A percentile compares a stretch with the other conserved stretches of the same genome.
These are phyloP conservation scores for Russula sp. DNA, from an alignment of 768 basidiomycete genomes.

Conservation along the genomic window DNA sequence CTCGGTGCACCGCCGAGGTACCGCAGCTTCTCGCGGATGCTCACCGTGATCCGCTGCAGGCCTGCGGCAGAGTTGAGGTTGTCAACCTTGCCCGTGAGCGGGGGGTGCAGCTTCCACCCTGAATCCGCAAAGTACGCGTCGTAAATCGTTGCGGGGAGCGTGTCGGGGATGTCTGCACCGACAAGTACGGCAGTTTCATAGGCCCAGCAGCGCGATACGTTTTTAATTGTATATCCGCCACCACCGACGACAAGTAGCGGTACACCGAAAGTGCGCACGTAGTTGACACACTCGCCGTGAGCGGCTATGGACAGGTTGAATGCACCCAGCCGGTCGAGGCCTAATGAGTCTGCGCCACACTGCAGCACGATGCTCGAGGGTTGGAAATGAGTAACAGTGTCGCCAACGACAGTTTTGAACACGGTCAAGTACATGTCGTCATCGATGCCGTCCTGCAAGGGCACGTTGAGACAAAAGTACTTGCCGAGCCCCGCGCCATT, in stretches of 20 bases:
- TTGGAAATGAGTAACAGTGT: conserved; percentile 81
- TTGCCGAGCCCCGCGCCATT: conserved; percentile 84
- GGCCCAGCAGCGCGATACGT: conserved; percentile 97
- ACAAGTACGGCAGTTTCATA: conserved; percentile 95
- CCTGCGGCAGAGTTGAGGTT: conserved; percentile 84
- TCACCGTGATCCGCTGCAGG: conserved; percentile 81
- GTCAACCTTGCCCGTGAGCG: conserved; percentile 83
- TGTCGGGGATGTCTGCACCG: conserved; percentile 74
- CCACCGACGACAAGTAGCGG: conserved; percentile 90
- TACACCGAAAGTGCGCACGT: conserved; percentile 86
- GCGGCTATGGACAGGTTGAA: conserved; percentile 98
- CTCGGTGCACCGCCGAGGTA: conserved; percentile 96
- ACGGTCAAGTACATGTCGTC: conserved; percentile 94
- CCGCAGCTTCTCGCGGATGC: conserved; percentile 78
- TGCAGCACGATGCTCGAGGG: conserved; percentile 91
- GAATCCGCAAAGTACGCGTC: conserved; percentile 90
- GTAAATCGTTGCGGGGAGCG: conserved; percentile 83
- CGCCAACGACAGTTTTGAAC: conserved; percentile 95
- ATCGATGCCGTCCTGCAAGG: conserved; percentile 91
- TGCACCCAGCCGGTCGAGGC: conserved; percentile 89
- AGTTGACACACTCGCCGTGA: conserved; percentile 97
- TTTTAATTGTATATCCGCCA: conserved; percentile 94
- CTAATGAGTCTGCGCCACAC: conserved; percentile 94
- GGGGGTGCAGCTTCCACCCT: conserved; percentile 89
- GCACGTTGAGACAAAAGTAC: conserved; percentile 93